A percentile compares a stretch with the other conserved stretches of the same genome.
Evolutionary conservation across 192 early-diverging fungal genomes (phyloP).

Genomic region (Backusella mclennaniae): DNA sequence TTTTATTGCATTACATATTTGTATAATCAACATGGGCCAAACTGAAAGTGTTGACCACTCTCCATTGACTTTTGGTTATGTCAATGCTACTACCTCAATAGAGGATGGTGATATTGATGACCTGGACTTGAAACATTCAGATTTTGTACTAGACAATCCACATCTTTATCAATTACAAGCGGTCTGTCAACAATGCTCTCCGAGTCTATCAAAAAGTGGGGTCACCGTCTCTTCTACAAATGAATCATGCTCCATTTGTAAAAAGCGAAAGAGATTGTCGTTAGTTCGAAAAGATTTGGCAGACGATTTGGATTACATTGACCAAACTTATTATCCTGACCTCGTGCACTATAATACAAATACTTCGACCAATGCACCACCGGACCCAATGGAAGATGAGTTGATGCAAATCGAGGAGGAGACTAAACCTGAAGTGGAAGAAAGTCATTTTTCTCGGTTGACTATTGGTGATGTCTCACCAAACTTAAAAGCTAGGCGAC

Average conservation of each 20-base stretch:
- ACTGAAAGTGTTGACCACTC: background rate
- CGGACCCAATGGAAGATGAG: slow-evolving; percentile 9
- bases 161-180: slow-evolving; percentile 1
- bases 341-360: slow-evolving; percentile 5
- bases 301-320: slow-evolving; percentile 25
- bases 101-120: background rate
- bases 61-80: slow-evolving; percentile 8
- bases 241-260: background rate
- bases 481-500: background rate
- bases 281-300: background rate
- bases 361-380: background rate
- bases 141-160: slow-evolving; percentile 7
- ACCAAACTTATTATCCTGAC: slow-evolving; percentile 27
- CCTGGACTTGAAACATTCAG: background rate
- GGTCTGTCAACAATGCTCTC: background rate
- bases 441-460: background rate
- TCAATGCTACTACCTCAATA: background rate
- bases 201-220: background rate
- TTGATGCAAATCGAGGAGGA: slow-evolving; percentile 12
- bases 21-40: slow-evolving; percentile 10
- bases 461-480: slow-evolving; percentile 10
- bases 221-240: background rate
- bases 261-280: slow-evolving; percentile 5
- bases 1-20: background rate
- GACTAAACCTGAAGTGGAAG: background rate